Percentiles rank a stretch among this genome's conserved stretches.
These are phyloP conservation scores for Protomyces arabidopsidicola DNA, from an alignment of 1,139 yeast genomes.

Conservation along the genomic window DNA sequence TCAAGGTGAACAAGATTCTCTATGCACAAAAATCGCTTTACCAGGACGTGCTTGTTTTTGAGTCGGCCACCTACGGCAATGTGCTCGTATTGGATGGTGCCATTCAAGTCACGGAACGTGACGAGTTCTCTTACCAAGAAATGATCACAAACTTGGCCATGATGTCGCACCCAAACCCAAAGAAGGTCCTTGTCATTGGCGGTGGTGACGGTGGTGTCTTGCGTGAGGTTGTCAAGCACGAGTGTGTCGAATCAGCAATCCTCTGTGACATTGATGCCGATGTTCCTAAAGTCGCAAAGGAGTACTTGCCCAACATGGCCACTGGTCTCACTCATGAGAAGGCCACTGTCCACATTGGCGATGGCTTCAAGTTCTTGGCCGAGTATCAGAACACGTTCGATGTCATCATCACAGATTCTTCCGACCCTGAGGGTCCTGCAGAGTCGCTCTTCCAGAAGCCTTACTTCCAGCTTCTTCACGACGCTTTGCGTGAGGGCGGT, in stretches of 20 bases:
- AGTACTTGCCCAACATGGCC: slow-evolving; percentile 79
- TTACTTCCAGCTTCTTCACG: slow-evolving; percentile 67
- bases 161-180: slow-evolving; percentile 68
- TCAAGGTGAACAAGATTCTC: slow-evolving; percentile 70
- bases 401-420: slow-evolving; percentile 88
- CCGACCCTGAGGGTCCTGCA: slow-evolving; percentile 98
- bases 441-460: slow-evolving; percentile 81
- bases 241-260: slow-evolving; percentile 60
- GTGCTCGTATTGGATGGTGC: slow-evolving; percentile 83
- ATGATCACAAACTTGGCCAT: slow-evolving; percentile 77
- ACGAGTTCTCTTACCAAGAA: slow-evolving; percentile 85
- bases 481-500: slow-evolving; percentile 67
- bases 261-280: slow-evolving; percentile 84
- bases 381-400: slow-evolving; percentile 57
- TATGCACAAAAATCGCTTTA: slow-evolving; percentile 71
- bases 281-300: slow-evolving; percentile 69
- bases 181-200: slow-evolving; percentile 75
- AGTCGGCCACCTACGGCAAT: slow-evolving; percentile 71
- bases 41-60: slow-evolving; percentile 77
- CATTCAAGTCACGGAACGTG: slow-evolving; percentile 82
- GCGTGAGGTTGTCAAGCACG: slow-evolving; percentile 77
- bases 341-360: slow-evolving; percentile 70
- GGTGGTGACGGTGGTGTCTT: slow-evolving; percentile 95
- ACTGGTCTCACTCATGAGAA: slow-evolving; percentile 64
- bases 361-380: slow-evolving; percentile 78